Base-by-base conservation (phyloP, 139 green algal genomes). In the Prasinococcaceae sp. region DNA sequence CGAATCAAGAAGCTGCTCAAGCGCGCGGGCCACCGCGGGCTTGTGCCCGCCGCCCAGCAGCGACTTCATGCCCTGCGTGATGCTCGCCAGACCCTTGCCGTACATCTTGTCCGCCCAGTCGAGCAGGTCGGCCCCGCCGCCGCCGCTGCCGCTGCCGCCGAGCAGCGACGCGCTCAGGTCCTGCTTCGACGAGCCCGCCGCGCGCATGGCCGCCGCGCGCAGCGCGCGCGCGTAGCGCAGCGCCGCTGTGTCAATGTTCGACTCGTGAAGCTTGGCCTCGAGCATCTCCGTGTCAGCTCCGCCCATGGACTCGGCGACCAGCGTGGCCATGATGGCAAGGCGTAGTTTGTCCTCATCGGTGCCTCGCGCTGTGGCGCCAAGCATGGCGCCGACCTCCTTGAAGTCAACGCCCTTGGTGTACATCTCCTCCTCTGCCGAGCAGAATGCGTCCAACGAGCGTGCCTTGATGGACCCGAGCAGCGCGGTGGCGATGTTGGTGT, bases 21-120 rank as follows among this genome's bases (percentile, higher is more conserved):
- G 53, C 1, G 83, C 80, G 25, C 76, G 68, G 2, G 79, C 83
- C 30, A 97, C 53, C 2, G 86, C 84, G 27, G 83, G 75, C 53
- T 80, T 66, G 6, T 60, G 53, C 3, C 46, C 66, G 28, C 41
- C 77, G 19, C 73, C 78, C 27, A 97, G 58, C 50, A 98, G 66
- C 47, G 84, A 92, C 75, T 93, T 93, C 28, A 97, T 79, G 10
- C 81, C 72, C 50, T 92, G 92, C 30, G 88, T 92, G 20, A 97
- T 77, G 6, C 64, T 73, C 42, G 47, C 81, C 3, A 96, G 63
- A 3, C 80, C 32, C n/a, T 60, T 38, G 10, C 55, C 49, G 47
- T 61, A 66, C 3, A 88, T 80, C 58, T 88, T 89, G 57, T 93
- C 89, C 22, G 92, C 84, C 79, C 86, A 94, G 55, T 79, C 84